Conservation (phyloP, 345 rosid genomes). For the Trapa incisa region DNA sequence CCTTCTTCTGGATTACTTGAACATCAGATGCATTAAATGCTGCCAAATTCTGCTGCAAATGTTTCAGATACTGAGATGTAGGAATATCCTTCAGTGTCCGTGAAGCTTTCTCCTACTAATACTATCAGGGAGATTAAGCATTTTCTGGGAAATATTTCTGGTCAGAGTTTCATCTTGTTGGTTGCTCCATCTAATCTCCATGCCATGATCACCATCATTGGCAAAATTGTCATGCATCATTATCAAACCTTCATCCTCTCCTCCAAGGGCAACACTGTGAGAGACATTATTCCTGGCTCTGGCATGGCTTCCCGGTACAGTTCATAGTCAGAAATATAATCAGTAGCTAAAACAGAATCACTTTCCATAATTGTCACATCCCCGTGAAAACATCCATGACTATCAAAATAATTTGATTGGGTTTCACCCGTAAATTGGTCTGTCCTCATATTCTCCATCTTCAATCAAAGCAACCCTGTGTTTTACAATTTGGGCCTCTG, state of each 20-base stretch:
- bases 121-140: slow-evolving; percentile 32
- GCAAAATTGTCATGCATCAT: slow-evolving; percentile 29
- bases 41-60: slow-evolving; percentile 22
- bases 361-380: slow-evolving; percentile 22
- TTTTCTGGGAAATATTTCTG: slow-evolving; percentile 26
- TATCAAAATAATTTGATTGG: slow-evolving; percentile 16
- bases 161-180: slow-evolving; percentile 24
- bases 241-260: slow-evolving; percentile 28
- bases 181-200: slow-evolving; percentile 16
- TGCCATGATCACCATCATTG: slow-evolving; percentile 22
- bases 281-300: slow-evolving; percentile 16
- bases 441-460: slow-evolving; percentile 32
- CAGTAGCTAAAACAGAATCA: slow-evolving; percentile 34
- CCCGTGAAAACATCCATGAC: slow-evolving; percentile 25
- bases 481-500: slow-evolving; percentile 20
- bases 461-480: slow-evolving; percentile 25
- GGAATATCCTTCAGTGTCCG: slow-evolving; percentile 28
- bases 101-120: slow-evolving; percentile 40
- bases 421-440: slow-evolving; percentile 22
- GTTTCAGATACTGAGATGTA: slow-evolving; percentile 28
- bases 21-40: slow-evolving; percentile 22
- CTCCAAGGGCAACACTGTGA: slow-evolving; percentile 23
- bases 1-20: slow-evolving; percentile 29
- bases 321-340: slow-evolving; percentile 32
- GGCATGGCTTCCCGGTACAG: slow-evolving; percentile 28